Conservation (phyloP, 345 rosid genomes). For the Carallia brachiata region DNA sequence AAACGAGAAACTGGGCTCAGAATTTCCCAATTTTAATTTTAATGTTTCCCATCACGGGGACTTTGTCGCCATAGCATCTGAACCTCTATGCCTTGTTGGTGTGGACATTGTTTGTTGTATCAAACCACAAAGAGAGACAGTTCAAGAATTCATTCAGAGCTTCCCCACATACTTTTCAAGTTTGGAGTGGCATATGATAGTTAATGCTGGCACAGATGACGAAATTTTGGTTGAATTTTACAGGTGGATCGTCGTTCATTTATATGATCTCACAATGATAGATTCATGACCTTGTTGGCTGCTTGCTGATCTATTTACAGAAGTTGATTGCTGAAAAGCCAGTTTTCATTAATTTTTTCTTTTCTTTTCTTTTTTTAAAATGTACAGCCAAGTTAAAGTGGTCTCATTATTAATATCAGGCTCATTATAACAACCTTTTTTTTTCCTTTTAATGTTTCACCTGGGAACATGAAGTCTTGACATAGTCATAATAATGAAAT, state of each 20-base stretch:
- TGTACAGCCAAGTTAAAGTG: neutral
- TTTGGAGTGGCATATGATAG: conserved; percentile 51
- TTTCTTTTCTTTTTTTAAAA: too few relatives aligned
- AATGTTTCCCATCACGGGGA: conserved; percentile 74
- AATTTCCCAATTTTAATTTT: conserved; percentile 63
- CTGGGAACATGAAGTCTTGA: too few relatives aligned
- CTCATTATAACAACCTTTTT: too few relatives aligned
- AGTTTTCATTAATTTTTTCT: neutral
- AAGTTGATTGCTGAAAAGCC: neutral
- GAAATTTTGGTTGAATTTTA: conserved; percentile 50
- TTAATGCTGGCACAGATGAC: conserved; percentile 37
- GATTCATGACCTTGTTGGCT: neutral
- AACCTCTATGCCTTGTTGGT: conserved; percentile 69
- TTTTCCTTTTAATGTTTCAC: too few relatives aligned
- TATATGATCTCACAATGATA: conserved; percentile 1
- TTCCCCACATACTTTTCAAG: conserved; percentile 54
- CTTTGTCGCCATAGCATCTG: conserved; percentile 69
- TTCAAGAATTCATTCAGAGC: conserved; percentile 46
- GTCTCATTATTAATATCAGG: too few relatives aligned
- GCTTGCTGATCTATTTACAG: neutral
- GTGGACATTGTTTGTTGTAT: conserved; percentile 50
- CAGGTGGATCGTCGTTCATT: conserved; percentile 37
- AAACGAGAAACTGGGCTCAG: conserved; percentile 17
- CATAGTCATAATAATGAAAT: neutral
- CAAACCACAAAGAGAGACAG: conserved; percentile 39